phyloP scores from a whole-genome alignment of 176 grass and related monocot species.

The Rhynchospora breviuscula region DNA sequence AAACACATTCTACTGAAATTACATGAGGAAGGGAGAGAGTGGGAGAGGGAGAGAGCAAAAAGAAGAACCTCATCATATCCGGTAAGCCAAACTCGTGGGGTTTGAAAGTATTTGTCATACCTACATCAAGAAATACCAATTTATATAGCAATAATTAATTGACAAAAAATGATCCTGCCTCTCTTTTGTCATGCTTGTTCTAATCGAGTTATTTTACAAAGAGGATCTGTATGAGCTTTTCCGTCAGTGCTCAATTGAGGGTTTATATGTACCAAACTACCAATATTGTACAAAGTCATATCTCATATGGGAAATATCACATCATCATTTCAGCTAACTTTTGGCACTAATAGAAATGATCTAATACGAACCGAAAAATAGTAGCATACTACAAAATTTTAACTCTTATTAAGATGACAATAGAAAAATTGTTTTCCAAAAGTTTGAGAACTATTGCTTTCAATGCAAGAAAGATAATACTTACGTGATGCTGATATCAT shows the following conservation, averaged over 20 bases:
- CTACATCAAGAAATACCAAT: constrained; percentile 38
- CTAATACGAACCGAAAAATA: neutral
- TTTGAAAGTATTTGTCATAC: constrained; percentile 97
- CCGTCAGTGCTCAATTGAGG: neutral
- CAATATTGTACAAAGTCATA: neutral
- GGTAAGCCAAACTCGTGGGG: constrained; percentile 95
- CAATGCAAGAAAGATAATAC: constrained; percentile 17
- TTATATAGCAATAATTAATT: neutral
- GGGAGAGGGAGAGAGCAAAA: neutral
- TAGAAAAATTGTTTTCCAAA: neutral
- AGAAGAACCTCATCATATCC: constrained; percentile 93
- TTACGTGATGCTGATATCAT: constrained; percentile 98
- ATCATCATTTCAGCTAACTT: neutral
- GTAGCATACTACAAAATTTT: neutral
- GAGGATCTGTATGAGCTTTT: neutral
- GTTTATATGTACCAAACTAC: neutral
- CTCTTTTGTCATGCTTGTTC: neutral
- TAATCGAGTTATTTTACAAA: neutral
- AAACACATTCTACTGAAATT: neutral
- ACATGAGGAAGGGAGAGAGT: neutral
- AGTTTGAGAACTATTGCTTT: neutral
- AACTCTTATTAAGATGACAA: neutral
- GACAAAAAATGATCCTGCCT: neutral
- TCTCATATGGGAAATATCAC: neutral
- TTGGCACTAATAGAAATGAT: neutral